Base-by-base conservation (phyloP, 805 yeast species). In the Maudiozyma barnettii region DNA sequence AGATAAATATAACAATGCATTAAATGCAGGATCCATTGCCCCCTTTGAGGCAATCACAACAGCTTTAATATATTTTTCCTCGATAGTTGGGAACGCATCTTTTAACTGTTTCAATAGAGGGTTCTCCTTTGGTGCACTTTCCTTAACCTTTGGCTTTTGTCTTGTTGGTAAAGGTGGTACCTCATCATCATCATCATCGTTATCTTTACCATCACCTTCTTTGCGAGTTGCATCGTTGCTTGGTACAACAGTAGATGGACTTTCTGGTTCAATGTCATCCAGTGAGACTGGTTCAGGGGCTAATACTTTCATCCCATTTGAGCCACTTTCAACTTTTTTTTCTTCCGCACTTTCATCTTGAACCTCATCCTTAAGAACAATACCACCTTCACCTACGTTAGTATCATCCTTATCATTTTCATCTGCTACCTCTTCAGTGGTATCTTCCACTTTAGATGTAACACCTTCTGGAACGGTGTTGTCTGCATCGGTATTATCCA, bases 1-100 rank as follows among this genome's bases (percentile, higher is more conserved):
- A 16, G 86, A 81, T 46, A 87, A 67, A 55, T 77, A 87, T 50
- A 91, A 70, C 57, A 90, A 70, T 0, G 96, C 97, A 63, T 83
- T 84, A 70, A 91, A 91, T 1, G 96, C 95, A 1, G 85, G 81
- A 56, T 88, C 96, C 40, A 87, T 63, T 43, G 76, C 72, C 26
- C 95, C 96, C 43, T 75, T 78, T 18, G 95, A 79, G 2, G 98
- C 98, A 61, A 93, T 85, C 48, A 90, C 70, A 1, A 87, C 82
- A 26, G 95, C 89, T 46, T 81, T 78, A 51, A 87, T 72, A 56
- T 81, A 77, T 51, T 79, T 77, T 29, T 76, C 84, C 39, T 88
- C 95, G 21, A 80, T 66, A 16, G 71, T 68, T 1, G 99, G 98
- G 64, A 91, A 91, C 0, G 97, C 97, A 20, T 87, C 95, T 55